Base-by-base conservation (phyloP, 495 filamentous ascomycete genomes). In the Podospora bellae-mahoneyi region DNA sequence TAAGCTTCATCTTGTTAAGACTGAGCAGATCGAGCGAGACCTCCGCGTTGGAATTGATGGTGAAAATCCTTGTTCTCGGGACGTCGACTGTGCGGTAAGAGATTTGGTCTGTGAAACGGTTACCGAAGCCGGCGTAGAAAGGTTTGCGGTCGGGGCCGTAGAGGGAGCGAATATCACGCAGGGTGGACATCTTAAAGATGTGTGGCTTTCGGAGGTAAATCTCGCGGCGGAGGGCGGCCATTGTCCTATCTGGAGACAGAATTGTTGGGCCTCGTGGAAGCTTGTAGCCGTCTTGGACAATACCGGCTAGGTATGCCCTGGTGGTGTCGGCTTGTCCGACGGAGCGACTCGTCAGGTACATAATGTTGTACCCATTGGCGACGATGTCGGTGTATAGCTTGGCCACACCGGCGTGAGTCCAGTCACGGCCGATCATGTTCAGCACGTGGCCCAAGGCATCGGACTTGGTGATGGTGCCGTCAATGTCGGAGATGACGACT, bases 131-230 rank as follows among this genome's bases (percentile, higher is more conserved):
- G 18, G 95, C 96, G 72, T 94, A 98, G 77, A 99, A 99, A 0
- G 95, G 95, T 26, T 87, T 90, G 64, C 88, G 82, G 27, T 91
- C 88, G 2, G 85, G 85, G n/a, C 86, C 88, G 74, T 97, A 99
- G 1, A 99, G 87, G 60, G 87, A 90, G 67, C 92, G 84, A 68
- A 99, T 97, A 78, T 99, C 95, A 26, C 95, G 88, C 55, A 99
- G 80, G 69, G 96, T 98, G 5, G 94, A 90, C 95, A 99, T 99
- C 80, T 99, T 99, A 87, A 99, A 99, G 4, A 98, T 92, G 75
- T 99, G 94, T 0, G 95, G 95, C 78, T 98, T 97, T 57, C 96
- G 88, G 20, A 99, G 83, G 73, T 99, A 99, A 13, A 99, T 89
- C 76, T 99, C 95, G 54, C 95, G 87, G 71, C 94, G 84, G 19